Conservation (phyloP, 345 rosid genomes). For the Iberis pinnata region DNA sequence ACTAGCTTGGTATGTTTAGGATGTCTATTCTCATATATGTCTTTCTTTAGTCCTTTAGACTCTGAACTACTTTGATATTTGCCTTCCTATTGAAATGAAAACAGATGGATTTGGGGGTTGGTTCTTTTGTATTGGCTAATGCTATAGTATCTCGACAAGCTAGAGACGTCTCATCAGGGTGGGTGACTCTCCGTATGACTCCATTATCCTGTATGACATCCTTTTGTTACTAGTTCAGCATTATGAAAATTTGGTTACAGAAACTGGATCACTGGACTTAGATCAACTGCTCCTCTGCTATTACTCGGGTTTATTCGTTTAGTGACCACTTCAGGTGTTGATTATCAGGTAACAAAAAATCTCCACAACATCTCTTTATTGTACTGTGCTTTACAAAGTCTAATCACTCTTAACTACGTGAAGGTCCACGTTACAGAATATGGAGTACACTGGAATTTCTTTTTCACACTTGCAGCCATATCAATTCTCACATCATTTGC, state of each 20-base stretch:
- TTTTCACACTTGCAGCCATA: slow-evolving; percentile 84
- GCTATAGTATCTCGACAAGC: slow-evolving; percentile 85
- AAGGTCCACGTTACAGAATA: slow-evolving; percentile 83
- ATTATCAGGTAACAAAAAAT: slow-evolving; percentile 66
- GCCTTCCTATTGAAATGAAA: slow-evolving; percentile 11
- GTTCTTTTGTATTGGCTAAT: slow-evolving; percentile 75
- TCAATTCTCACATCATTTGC: slow-evolving; percentile 55
- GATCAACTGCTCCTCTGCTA: slow-evolving; percentile 55
- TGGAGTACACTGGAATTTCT: slow-evolving; percentile 94
- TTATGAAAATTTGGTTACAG: slow-evolving; percentile 28
- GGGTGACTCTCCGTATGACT: slow-evolving; percentile 20
- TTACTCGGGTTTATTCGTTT: slow-evolving; percentile 72
- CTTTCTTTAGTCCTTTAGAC: background rate
- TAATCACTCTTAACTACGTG: slow-evolving; percentile 15
- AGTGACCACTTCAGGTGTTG: slow-evolving; percentile 57
- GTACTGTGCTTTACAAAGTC: slow-evolving; percentile 2
- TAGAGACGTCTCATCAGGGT: slow-evolving; percentile 50
- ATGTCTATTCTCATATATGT: slow-evolving; percentile 1
- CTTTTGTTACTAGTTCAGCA: background rate
- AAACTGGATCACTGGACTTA: slow-evolving; percentile 52
- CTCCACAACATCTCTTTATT: background rate
- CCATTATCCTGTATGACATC: background rate
- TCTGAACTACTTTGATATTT: background rate
- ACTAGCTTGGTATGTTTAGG: slow-evolving; percentile 57
- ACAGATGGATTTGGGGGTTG: slow-evolving; percentile 98